Evolutionary conservation across 148 eudicot species (phyloP).

Genomic region (Euryodendron excelsum): DNA sequence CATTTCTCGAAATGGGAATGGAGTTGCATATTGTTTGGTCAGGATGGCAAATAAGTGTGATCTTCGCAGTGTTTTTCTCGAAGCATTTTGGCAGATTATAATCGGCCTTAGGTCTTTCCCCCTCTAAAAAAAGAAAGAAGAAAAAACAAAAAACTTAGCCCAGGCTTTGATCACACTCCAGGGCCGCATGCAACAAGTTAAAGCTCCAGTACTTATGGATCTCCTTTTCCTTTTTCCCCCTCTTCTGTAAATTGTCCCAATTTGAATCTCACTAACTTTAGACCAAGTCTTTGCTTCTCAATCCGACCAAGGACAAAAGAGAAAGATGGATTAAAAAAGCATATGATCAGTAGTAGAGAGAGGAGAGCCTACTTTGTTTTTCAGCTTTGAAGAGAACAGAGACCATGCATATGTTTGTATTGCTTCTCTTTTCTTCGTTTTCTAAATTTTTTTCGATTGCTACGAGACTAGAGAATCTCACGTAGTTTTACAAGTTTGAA

Average conservation of each 20-base stretch:
- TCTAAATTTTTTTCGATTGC: neutral
- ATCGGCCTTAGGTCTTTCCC: too few relatives aligned
- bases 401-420: neutral
- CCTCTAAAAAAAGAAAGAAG: too few relatives aligned
- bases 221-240: constrained; percentile 1
- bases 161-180: too few relatives aligned
- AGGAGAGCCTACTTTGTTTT: neutral
- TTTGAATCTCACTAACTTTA: constrained; percentile 24
- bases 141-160: too few relatives aligned
- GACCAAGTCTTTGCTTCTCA: constrained; percentile 22
- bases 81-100: too few relatives aligned
- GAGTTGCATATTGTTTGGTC: too few relatives aligned
- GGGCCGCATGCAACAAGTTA: constrained; percentile 5
- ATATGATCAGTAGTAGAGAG: neutral
- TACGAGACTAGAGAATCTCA: constrained; percentile 21
- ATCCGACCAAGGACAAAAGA: constrained; percentile 8
- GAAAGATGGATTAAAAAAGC: neutral
- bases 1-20: too few relatives aligned
- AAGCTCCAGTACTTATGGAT: neutral
- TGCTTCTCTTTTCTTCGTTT: neutral
- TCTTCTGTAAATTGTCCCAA: constrained; percentile 7
- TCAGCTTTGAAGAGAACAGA: constrained; percentile 8
- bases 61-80: too few relatives aligned
- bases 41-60: too few relatives aligned
- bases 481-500: constrained; percentile 28